phyloP scores from a whole-genome alignment of 2,329 filamentous ascomycete genomes.

The Cladosporium sp. region DNA sequence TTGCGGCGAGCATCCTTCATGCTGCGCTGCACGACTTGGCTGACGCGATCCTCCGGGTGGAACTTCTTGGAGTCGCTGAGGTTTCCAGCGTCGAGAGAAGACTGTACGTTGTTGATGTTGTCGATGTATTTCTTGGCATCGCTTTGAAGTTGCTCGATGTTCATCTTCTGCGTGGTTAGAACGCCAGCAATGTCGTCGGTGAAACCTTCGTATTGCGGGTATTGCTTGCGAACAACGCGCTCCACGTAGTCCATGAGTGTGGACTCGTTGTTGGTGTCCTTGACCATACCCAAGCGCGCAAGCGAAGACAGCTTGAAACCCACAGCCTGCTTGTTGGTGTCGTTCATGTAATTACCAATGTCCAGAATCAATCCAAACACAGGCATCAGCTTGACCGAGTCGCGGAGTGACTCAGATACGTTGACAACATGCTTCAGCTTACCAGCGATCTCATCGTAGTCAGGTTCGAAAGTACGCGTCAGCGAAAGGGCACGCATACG shows the following conservation, averaged over 20 bases:
- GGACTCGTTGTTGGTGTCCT: constrained; percentile 97
- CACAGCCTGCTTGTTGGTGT: constrained; percentile 94
- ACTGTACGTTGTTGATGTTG: constrained; percentile 90
- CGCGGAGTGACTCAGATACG: constrained; percentile 82
- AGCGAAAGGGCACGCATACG: constrained; percentile 86
- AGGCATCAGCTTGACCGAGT: constrained; percentile 91
- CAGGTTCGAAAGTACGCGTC: constrained; percentile 74
- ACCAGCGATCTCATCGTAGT: constrained; percentile 84
- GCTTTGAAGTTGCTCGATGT: constrained; percentile 80
- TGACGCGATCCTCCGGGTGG: constrained; percentile 92
- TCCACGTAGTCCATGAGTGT: constrained; percentile 94
- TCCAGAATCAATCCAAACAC: constrained; percentile 92
- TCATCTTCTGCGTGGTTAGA: constrained; percentile 76
- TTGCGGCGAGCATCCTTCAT: constrained; percentile 98
- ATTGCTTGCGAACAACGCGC: constrained; percentile 91
- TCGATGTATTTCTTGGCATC: constrained; percentile 91
- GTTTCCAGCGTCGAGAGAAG: constrained; percentile 86
- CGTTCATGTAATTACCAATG: constrained; percentile 99
- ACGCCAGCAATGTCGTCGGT: constrained; percentile 77
- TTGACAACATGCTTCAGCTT: constrained; percentile 81
- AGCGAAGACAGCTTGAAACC: constrained; percentile 98
- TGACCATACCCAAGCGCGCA: constrained; percentile 89
- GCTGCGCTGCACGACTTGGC: constrained; percentile 78
- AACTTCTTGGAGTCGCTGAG: constrained; percentile 95
- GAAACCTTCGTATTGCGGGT: constrained; percentile 91